Evolutionary conservation across 1,284 basidiomycete species (phyloP).

Genomic region (Ustilago cynodontis): DNA sequence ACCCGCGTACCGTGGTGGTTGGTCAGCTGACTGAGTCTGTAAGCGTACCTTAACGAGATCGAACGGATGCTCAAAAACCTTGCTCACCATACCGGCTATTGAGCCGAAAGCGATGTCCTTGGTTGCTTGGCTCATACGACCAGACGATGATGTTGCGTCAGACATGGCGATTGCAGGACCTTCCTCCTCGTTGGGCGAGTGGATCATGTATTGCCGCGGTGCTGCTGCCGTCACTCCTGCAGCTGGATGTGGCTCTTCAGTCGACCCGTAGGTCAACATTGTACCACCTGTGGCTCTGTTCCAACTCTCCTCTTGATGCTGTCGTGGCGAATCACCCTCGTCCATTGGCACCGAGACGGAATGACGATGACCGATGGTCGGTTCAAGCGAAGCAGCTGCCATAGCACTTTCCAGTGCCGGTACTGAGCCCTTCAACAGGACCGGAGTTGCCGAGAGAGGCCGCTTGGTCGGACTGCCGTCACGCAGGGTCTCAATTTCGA

Average conservation of each 20-base stretch:
- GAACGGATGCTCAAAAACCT: slow-evolving; percentile 68
- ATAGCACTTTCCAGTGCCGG: slow-evolving; percentile 22
- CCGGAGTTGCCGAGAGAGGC: slow-evolving; percentile 6
- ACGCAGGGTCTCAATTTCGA: slow-evolving; percentile 35
- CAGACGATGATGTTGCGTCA: slow-evolving; percentile 14
- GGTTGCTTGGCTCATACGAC: slow-evolving; percentile 58
- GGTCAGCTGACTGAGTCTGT: slow-evolving; percentile 63
- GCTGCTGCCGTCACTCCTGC: not conserved
- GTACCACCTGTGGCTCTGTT: slow-evolving; percentile 18
- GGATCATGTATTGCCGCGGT: slow-evolving; percentile 33
- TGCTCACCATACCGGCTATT: slow-evolving; percentile 67
- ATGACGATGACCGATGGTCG: slow-evolving; percentile 13
- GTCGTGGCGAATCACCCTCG: slow-evolving; percentile 43
- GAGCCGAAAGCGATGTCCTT: slow-evolving; percentile 67
- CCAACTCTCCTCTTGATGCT: slow-evolving; percentile 43
- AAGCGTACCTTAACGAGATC: slow-evolving; percentile 68
- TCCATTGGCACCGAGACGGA: slow-evolving; percentile 43
- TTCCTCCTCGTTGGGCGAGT: slow-evolving; percentile 47
- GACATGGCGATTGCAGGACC: slow-evolving; percentile 14
- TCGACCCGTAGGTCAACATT: not conserved
- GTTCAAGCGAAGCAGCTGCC: slow-evolving; percentile 17
- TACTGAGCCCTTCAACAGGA: slow-evolving; percentile 2
- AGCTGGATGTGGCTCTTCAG: not conserved
- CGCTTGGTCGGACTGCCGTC: slow-evolving; percentile 22
- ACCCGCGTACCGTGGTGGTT: slow-evolving; percentile 55